Percentiles rank a stretch among this genome's conserved stretches.
These are phyloP conservation scores for Ciborinia camelliae DNA, from an alignment of 2,329 filamentous ascomycete species.

Conservation along the genomic window DNA sequence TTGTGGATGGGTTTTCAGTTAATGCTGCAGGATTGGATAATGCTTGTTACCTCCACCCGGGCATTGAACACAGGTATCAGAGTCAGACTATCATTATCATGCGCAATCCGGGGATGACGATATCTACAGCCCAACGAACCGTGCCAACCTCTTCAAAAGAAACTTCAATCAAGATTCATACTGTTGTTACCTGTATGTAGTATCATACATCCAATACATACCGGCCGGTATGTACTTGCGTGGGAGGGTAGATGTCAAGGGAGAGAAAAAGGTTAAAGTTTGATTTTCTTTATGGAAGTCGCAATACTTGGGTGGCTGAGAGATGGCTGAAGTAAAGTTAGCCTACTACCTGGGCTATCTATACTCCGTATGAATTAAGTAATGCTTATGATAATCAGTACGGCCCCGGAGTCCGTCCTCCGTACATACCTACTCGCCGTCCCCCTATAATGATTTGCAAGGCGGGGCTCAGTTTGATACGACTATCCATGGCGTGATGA, in stretches of 20 bases:
- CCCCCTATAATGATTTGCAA: not conserved
- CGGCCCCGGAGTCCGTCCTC: too few species aligned
- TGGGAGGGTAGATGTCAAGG: not conserved
- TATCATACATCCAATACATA: not conserved
- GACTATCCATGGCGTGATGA: not conserved
- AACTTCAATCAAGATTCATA: not conserved
- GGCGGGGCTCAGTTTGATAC: not conserved
- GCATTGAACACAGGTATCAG: constrained; percentile 19
- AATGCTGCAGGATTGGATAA: constrained; percentile 16
- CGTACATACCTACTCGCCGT: not conserved
- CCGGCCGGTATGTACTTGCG: too few species aligned
- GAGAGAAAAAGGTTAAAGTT: not conserved
- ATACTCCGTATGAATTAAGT: constrained; percentile 8
- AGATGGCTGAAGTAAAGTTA: not conserved
- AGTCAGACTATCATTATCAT: too few species aligned
- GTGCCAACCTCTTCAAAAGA: constrained; percentile 9
- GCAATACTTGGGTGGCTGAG: constrained; percentile 9
- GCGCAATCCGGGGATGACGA: constrained; percentile 18
- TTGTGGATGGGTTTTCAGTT: constrained; percentile 16
- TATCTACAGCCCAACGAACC: constrained; percentile 14
- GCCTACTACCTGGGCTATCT: too few species aligned
- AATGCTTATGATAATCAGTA: too few species aligned
- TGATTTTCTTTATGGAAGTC: constrained; percentile 4
- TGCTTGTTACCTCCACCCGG: constrained; percentile 15
- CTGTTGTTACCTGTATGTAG: not conserved